These are phyloP conservation scores for Fusarium globosum DNA, from an alignment of 2,329 filamentous ascomycete species.

Conservation along the genomic window DNA sequence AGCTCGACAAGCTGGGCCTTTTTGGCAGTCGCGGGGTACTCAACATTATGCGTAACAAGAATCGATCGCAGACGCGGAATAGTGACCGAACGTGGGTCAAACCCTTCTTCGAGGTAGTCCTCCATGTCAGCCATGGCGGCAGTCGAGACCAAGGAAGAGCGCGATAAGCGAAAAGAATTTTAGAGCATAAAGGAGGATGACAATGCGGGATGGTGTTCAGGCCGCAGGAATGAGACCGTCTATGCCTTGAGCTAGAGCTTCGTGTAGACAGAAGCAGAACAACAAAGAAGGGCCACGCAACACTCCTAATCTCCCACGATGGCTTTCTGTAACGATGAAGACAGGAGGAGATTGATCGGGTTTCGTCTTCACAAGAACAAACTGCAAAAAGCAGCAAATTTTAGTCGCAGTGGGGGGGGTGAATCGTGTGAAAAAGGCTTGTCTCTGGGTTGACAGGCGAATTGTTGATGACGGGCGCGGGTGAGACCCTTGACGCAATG, in stretches of 20 bases:
- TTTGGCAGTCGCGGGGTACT: slow-evolving; percentile 90
- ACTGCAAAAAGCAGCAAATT: slow-evolving; percentile 10
- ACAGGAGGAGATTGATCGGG: slow-evolving; percentile 3
- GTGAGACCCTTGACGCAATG: slow-evolving; percentile 50
- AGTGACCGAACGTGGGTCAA: slow-evolving; percentile 85
- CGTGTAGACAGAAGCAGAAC: neutral
- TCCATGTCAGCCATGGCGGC: slow-evolving; percentile 73
- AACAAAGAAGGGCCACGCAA: slow-evolving; percentile 31
- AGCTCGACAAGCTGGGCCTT: slow-evolving; percentile 88
- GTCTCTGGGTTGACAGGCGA: slow-evolving; percentile 34
- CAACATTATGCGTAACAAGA: slow-evolving; percentile 86
- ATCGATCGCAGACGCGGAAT: slow-evolving; percentile 91
- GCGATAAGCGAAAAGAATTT: slow-evolving; percentile 9
- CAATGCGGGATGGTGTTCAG: slow-evolving; percentile 26
- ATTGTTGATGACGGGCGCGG: slow-evolving; percentile 40
- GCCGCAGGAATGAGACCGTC: slow-evolving; percentile 30
- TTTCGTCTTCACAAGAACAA: neutral
- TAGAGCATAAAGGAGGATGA: slow-evolving; percentile 19
- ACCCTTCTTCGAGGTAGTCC: slow-evolving; percentile 87
- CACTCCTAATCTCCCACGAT: neutral
- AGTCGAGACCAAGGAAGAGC: slow-evolving; percentile 17
- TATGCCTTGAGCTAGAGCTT: slow-evolving; percentile 12
- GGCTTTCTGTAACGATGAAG: neutral
- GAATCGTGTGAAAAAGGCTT: slow-evolving; percentile 30
- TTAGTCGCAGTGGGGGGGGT: slow-evolving; percentile 36